Base-by-base conservation (phyloP, 148 eudicot genomes). In the Amaranthus palmeri region DNA sequence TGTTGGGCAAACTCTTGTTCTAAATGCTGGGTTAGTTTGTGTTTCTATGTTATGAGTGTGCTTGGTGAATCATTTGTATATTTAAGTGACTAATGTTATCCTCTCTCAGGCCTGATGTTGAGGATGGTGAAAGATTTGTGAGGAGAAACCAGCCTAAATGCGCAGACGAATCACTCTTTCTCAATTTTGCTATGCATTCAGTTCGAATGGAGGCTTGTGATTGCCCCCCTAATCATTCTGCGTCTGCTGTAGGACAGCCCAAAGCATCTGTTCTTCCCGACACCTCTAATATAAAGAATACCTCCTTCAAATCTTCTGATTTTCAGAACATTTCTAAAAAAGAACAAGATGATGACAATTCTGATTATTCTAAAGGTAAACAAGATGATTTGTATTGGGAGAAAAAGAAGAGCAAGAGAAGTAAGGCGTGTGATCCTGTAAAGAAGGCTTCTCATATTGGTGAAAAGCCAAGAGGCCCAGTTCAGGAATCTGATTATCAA, bases 131-230 rank as follows among this genome's bases (percentile, higher is more conserved):
- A 83, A 83, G 88, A 74, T 74, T 91, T 76, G 86, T 86, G 57
- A 87, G 93, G 82, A 86, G 96, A 80, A 83, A 81, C 51, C 98
- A 87, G 75, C 82, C 93, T 43, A 92, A 95, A 75, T 84, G 87
- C 80, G 82, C 85, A 18, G 96, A 95, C 67, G 86, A 89, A 69
- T 91, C 99, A 59, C 85, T 95, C 51, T 88, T 95, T 73, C 68
- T 85, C 75, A 95, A 95, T 74, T 95, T 95, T 51, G 99, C 99
- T 11, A 95, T 86, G 99, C 99, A 95, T 82, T 95, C 99, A 54
- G 99, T 95, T 53, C 85, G 99, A 77, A 87, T 95, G 96, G 99
- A 95, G 83, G 99, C 99, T 71, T 95, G 97, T 77, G 99, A 95
- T 78, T 91, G 97, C 78, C 99, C 99, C 44, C 92, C 99, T 40